Evolutionary conservation across 2,329 filamentous ascomycete genomes (phyloP).

Genomic region (Ascochyta pisi): DNA sequence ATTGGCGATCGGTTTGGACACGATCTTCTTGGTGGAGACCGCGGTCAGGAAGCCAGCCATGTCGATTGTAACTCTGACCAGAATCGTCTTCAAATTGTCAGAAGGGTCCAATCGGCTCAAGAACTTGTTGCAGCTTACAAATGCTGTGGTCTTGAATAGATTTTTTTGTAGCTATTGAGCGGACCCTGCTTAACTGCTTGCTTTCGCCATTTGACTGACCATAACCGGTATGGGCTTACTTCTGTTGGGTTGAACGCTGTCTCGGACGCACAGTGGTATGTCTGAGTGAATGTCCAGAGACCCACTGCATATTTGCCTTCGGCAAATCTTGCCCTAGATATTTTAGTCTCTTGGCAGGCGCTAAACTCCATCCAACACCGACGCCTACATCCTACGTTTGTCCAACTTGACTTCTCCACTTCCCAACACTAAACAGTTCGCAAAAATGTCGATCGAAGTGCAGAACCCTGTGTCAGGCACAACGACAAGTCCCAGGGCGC

Average conservation of each 20-base stretch:
- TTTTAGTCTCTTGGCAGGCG: conserved; percentile 37
- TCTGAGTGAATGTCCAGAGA: conserved; percentile 4
- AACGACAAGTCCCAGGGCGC: conserved; percentile 44
- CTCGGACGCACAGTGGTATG: not conserved
- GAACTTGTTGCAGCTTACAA: not conserved
- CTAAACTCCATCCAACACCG: conserved; percentile 25
- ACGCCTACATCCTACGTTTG: conserved; percentile 34
- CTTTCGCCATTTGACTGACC: not conserved
- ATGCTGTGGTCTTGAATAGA: not conserved
- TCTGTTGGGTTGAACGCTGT: no score
- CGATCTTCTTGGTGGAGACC: conserved; percentile 50
- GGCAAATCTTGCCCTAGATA: conserved; percentile 31
- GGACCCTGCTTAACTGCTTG: not conserved
- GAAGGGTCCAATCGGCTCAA: not conserved
- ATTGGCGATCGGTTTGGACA: conserved; percentile 23
- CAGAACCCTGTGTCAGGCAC: conserved; percentile 20
- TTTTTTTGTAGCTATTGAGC: not conserved
- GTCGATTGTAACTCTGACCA: not conserved
- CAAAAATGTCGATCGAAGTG: conserved; percentile 36
- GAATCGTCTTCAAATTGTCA: not conserved
- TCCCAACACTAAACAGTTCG: conserved; percentile 10
- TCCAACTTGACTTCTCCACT: conserved; percentile 18
- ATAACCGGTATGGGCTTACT: not conserved
- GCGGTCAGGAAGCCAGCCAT: conserved; percentile 61
- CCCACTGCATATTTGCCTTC: conserved; percentile 17